phyloP scores from a whole-genome alignment of 176 grass and related monocot species.

The Cenchrus fungigraminus region DNA sequence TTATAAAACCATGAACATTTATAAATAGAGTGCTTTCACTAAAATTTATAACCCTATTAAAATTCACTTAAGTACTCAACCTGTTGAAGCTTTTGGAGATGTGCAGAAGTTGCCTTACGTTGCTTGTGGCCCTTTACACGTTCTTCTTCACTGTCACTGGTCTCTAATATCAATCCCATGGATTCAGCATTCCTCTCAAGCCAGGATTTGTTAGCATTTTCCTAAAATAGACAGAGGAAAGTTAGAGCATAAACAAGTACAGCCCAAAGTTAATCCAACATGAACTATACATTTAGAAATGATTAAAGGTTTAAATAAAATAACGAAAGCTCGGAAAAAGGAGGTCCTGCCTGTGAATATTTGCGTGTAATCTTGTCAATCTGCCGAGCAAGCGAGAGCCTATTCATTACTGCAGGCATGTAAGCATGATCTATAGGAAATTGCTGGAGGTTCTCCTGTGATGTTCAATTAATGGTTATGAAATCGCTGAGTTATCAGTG shows the following conservation, averaged over 20 bases:
- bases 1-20: conserved; percentile 28
- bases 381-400: conserved; percentile 77
- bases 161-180: conserved; percentile 68
- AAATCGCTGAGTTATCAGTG: conserved; percentile 16
- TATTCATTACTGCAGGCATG: conserved; percentile 75
- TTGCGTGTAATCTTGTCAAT: conserved; percentile 78
- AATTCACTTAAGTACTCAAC: conserved; percentile 40
- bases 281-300: background rate
- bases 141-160: conserved; percentile 84
- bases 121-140: conserved; percentile 53
- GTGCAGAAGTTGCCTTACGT: conserved; percentile 59
- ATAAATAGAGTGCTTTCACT: background rate
- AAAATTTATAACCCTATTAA: conserved; percentile 35
- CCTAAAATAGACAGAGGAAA: conserved; percentile 49
- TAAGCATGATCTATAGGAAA: conserved; percentile 85
- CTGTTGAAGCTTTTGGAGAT: conserved; percentile 82
- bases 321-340: conserved; percentile 16
- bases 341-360: conserved; percentile 64
- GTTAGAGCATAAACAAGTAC: conserved; percentile 7
- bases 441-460: conserved; percentile 84
- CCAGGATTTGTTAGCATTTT: conserved; percentile 89
- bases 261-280: background rate
- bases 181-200: conserved; percentile 81
- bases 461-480: conserved; percentile 40
- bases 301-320: conserved; percentile 25